phyloP scores from a whole-genome alignment of 805 yeast genomes.

The Starmera amethionina region DNA sequence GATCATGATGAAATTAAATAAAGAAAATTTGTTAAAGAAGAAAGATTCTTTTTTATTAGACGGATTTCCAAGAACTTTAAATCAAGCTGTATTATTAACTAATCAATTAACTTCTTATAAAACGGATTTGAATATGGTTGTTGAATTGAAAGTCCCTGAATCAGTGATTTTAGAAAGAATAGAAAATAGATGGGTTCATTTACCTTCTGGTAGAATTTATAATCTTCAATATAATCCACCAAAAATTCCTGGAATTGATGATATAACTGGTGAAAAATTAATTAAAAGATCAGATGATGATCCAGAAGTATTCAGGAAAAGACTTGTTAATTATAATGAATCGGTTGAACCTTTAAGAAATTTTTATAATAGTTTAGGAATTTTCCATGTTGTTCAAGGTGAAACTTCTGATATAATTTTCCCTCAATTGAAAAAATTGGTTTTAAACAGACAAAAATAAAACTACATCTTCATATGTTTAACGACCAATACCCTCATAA shows the following conservation, averaged over 20 bases:
- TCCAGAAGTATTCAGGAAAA: constrained; percentile 54
- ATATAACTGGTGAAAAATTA: constrained; percentile 81
- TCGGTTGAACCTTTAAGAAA: constrained; percentile 56
- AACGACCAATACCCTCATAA: no score
- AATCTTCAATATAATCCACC: constrained; percentile 88
- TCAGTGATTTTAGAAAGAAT: constrained; percentile 74
- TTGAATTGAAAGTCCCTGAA: constrained; percentile 81
- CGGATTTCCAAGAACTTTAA: constrained; percentile 81
- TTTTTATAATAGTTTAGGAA: constrained; percentile 40
- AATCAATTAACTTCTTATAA: constrained; percentile 25
- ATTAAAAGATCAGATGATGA: constrained; percentile 78
- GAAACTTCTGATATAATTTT: constrained; percentile 76
- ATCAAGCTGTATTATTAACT: constrained; percentile 60
- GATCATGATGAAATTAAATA: constrained; percentile 38
- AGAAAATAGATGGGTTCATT: constrained; percentile 77
- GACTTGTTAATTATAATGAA: constrained; percentile 53
- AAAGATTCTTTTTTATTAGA: constrained; percentile 66
- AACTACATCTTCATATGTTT: background rate
- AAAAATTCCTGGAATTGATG: constrained; percentile 69
- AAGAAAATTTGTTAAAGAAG: constrained; percentile 31
- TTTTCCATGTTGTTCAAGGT: constrained; percentile 54
- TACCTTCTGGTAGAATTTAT: constrained; percentile 78
- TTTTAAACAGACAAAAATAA: constrained; percentile 23
- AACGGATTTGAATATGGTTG: constrained; percentile 59
- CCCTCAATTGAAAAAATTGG: constrained; percentile 49